Percentiles rank a stretch among this genome's conserved stretches.
phyloP scores from a whole-genome alignment of 305 asterid genomes.

The Rubia occidens region DNA sequence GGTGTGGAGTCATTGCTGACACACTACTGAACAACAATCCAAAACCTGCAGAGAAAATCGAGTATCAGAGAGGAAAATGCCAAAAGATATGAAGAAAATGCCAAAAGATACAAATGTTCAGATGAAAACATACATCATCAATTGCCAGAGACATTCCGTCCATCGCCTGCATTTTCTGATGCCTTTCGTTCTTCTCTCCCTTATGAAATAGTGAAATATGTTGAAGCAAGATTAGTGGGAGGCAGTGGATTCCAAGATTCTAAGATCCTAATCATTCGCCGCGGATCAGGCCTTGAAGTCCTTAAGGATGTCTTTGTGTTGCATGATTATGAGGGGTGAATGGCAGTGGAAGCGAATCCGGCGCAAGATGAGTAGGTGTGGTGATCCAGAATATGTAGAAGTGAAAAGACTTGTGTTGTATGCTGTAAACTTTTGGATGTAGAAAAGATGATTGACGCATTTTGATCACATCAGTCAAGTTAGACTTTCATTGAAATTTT shows the following conservation, averaged over 20 bases:
- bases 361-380: slow-evolving; percentile 9
- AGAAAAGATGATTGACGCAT: not conserved
- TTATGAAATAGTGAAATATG: slow-evolving; percentile 15
- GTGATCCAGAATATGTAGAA: not conserved
- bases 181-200: slow-evolving; percentile 13
- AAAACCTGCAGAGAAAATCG: not conserved
- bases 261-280: slow-evolving; percentile 38
- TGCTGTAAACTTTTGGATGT: not conserved
- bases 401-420: not conserved
- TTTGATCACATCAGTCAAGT: no score
- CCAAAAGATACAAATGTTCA: slow-evolving; percentile 33
- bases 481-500: no score
- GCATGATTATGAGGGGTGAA: slow-evolving; percentile 44
- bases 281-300: slow-evolving; percentile 20
- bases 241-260: not conserved
- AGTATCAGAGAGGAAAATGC: slow-evolving; percentile 18
- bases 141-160: slow-evolving; percentile 19
- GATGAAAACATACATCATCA: slow-evolving; percentile 21
- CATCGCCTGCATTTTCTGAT: slow-evolving; percentile 11
- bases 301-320: slow-evolving; percentile 32
- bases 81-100: slow-evolving; percentile 14
- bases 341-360: slow-evolving; percentile 28
- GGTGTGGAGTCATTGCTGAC: slow-evolving; percentile 17
- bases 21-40: slow-evolving; percentile 20
- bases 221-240: slow-evolving; percentile 17